Evolutionary conservation across 2,329 filamentous ascomycete species (phyloP).

Genomic region (Dothideomycetes sp.): DNA sequence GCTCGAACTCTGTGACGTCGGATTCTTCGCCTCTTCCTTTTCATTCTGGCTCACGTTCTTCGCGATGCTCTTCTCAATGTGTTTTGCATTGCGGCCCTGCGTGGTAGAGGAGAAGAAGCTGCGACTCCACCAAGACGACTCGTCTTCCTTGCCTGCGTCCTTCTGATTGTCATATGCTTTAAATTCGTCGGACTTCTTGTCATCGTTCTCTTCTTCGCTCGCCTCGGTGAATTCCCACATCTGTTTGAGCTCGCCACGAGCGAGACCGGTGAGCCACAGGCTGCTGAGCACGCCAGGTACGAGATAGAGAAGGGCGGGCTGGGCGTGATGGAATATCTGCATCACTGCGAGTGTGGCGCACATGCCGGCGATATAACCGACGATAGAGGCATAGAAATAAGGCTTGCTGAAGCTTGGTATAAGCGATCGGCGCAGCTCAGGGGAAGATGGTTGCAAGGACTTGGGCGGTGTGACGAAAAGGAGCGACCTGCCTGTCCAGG

Average conservation of each 20-base stretch:
- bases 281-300: constrained; percentile 73
- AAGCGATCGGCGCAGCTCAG: constrained; percentile 13
- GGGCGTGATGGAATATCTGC: constrained; percentile 66
- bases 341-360: constrained; percentile 65
- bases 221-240: constrained; percentile 78
- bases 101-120: constrained; percentile 20
- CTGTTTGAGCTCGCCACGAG: constrained; percentile 57
- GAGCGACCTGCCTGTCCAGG: constrained; percentile 9
- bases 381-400: constrained; percentile 70
- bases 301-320: constrained; percentile 85
- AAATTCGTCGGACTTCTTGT: constrained; percentile 2
- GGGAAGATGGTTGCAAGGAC: constrained; percentile 1
- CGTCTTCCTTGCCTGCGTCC: constrained; percentile 16
- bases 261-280: constrained; percentile 62
- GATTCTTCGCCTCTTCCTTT: too few species aligned
- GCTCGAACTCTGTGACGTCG: not conserved
- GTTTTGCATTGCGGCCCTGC: constrained; percentile 15
- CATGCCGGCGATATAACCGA: constrained; percentile 72
- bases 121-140: constrained; percentile 8
- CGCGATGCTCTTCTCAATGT: constrained; percentile 8
- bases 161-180: constrained; percentile 4
- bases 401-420: constrained; percentile 58
- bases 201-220: constrained; percentile 23
- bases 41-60: constrained; percentile 2
- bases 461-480: constrained; percentile 1